phyloP scores from a whole-genome alignment of 1,139 yeast genomes.

The Saccharomyces hybrid region DNA sequence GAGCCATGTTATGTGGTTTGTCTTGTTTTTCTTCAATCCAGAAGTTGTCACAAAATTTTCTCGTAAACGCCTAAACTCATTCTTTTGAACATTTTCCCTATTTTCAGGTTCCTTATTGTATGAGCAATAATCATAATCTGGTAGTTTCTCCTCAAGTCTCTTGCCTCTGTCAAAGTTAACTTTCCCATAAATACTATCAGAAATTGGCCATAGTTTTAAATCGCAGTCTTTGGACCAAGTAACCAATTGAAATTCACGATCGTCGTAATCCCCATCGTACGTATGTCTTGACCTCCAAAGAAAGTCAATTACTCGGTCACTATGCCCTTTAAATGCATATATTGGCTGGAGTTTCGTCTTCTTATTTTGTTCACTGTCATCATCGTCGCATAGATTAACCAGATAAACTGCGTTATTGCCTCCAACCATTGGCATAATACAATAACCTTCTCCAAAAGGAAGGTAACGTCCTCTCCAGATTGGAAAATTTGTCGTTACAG shows the following conservation, averaged over 20 bases:
- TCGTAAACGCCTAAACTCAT: slow-evolving; percentile 24
- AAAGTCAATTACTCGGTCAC: slow-evolving; percentile 78
- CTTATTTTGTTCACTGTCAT: slow-evolving; percentile 15
- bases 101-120: slow-evolving; percentile 45
- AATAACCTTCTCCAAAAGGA: slow-evolving; percentile 89
- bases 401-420: slow-evolving; percentile 72
- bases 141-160: slow-evolving; percentile 34
- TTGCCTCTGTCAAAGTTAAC: slow-evolving; percentile 46
- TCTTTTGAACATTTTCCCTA: slow-evolving; percentile 8
- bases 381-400: slow-evolving; percentile 41
- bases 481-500: slow-evolving; percentile 70
- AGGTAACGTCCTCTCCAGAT: slow-evolving; percentile 80
- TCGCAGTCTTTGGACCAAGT: slow-evolving; percentile 93
- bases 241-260: slow-evolving; percentile 78
- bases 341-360: slow-evolving; percentile 46
- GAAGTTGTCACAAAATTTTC: slow-evolving; percentile 36
- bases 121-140: slow-evolving; percentile 42
- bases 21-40: slow-evolving; percentile 33
- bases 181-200: slow-evolving; percentile 48
- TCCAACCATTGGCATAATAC: slow-evolving; percentile 84
- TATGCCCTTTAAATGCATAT: slow-evolving; percentile 68
- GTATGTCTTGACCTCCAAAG: slow-evolving; percentile 67
- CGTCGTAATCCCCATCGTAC: slow-evolving; percentile 42
- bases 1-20: slow-evolving; percentile 82
- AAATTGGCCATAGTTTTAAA: slow-evolving; percentile 72